These are phyloP conservation scores for Annulohypoxylon nitens DNA, from an alignment of 495 filamentous ascomycete genomes.

Conservation along the genomic window DNA sequence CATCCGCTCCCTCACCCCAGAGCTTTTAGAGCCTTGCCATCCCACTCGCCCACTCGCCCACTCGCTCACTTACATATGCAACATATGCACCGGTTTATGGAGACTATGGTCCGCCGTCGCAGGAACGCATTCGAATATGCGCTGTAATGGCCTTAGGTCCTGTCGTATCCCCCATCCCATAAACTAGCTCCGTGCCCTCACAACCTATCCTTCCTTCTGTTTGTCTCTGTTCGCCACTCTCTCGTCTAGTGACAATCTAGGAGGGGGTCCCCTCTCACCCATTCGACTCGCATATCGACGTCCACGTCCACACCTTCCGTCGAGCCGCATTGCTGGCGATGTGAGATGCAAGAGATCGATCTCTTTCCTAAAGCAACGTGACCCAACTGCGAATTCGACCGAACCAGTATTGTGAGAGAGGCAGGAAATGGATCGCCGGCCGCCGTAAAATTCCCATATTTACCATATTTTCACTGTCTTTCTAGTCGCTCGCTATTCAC, in stretches of 20 bases:
- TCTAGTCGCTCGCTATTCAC: slow-evolving; percentile 38
- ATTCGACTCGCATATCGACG: slow-evolving; percentile 46
- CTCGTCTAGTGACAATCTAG: slow-evolving; percentile 35
- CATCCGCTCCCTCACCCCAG: slow-evolving; percentile 22
- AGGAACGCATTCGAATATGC: slow-evolving; percentile 39
- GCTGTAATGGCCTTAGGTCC: slow-evolving; percentile 35
- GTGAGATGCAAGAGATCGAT: slow-evolving; percentile 41
- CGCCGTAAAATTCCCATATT: slow-evolving; percentile 37
- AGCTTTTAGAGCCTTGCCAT: slow-evolving; percentile 29
- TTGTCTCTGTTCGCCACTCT: slow-evolving; percentile 38
- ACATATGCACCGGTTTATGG: slow-evolving; percentile 33
- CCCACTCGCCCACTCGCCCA: slow-evolving; percentile 25
- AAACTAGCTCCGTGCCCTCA: slow-evolving; percentile 37
- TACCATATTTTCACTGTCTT: slow-evolving; percentile 33
- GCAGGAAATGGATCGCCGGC: slow-evolving; percentile 44
- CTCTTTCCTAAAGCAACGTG: slow-evolving; percentile 36
- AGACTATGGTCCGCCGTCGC: slow-evolving; percentile 32
- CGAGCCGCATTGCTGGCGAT: slow-evolving; percentile 54
- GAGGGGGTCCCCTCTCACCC: slow-evolving; percentile 21
- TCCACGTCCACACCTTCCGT: slow-evolving; percentile 39
- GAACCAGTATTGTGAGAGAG: slow-evolving; percentile 21
- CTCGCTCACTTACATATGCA: slow-evolving; percentile 36
- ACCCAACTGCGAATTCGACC: slow-evolving; percentile 25
- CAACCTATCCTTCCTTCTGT: slow-evolving; percentile 40
- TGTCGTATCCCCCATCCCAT: slow-evolving; percentile 33